Percentiles rank a stretch among this genome's conserved stretches.
Conservation (phyloP, 306 rosid genomes). For the Rosa persica region DNA sequence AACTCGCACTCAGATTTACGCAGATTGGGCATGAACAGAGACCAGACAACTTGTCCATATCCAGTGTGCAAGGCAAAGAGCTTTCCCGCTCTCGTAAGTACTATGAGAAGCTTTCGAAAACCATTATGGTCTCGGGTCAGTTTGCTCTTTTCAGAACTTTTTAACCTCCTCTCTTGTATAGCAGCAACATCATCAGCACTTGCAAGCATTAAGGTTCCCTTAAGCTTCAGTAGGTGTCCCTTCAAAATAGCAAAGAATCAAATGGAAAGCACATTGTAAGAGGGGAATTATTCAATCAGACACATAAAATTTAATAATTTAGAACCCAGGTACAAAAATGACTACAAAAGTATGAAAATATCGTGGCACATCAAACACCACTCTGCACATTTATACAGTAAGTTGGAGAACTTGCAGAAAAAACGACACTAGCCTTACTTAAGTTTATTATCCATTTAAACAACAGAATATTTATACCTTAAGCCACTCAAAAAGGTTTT, state of each 20-base stretch:
- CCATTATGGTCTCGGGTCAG: conserved; percentile 99
- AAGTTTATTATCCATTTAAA: conserved; percentile 17
- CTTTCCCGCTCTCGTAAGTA: conserved; percentile 88
- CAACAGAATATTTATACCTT: conserved; percentile 50
- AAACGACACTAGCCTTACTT: not conserved
- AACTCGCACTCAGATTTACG: conserved; percentile 66
- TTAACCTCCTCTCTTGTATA: conserved; percentile 79
- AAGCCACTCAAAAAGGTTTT: conserved; percentile 93
- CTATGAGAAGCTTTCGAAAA: conserved; percentile 83
- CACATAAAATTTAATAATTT: conserved; percentile 13
- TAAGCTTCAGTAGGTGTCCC: conserved; percentile 93
- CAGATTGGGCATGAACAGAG: conserved; percentile 56
- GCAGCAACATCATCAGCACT: conserved; percentile 83
- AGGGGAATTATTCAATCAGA: conserved; percentile 28
- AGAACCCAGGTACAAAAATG: conserved; percentile 16
- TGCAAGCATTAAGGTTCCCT: conserved; percentile 95
- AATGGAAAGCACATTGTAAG: conserved; percentile 28
- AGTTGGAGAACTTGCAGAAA: conserved; percentile 3
- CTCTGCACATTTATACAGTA: not conserved
- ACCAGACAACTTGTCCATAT: conserved; percentile 91
- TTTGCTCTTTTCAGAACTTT: conserved; percentile 92
- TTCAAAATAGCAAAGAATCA: conserved; percentile 39
- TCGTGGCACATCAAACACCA: not conserved
- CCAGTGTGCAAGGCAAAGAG: conserved; percentile 97
- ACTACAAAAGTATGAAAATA: conserved; percentile 9